These are phyloP conservation scores for Teunomyces atbi DNA, from an alignment of 805 yeast genomes.

Conservation along the genomic window DNA sequence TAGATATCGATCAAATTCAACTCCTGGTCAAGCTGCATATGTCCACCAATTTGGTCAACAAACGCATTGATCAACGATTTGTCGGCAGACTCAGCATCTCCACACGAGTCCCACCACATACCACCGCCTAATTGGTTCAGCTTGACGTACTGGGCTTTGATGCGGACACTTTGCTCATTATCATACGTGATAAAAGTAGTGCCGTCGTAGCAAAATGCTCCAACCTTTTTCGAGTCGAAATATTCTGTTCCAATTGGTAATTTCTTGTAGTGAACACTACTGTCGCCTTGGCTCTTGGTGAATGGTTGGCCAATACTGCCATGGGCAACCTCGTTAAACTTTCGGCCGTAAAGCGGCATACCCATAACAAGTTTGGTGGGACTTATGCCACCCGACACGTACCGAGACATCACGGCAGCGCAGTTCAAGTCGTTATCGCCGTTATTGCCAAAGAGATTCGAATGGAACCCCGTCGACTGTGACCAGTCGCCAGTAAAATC, in stretches of 20 bases:
- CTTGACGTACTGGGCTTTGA: constrained; percentile 60
- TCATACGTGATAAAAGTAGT: constrained; percentile 53
- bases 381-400: constrained; percentile 42
- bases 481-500: constrained; percentile 84
- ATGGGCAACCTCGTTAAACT: constrained; percentile 24
- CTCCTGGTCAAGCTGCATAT: constrained; percentile 14
- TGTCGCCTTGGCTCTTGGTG: constrained; percentile 14
- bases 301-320: constrained; percentile 46
- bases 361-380: constrained; percentile 67
- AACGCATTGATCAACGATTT: constrained; percentile 47
- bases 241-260: constrained; percentile 52
- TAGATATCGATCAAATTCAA: constrained; percentile 16
- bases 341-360: constrained; percentile 80
- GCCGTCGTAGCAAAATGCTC: constrained; percentile 32
- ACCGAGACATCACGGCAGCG: constrained; percentile 46
- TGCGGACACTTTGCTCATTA: constrained; percentile 47
- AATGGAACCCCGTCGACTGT: constrained; percentile 57
- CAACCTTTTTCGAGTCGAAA: constrained; percentile 50
- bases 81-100: constrained; percentile 46
- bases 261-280: constrained; percentile 52
- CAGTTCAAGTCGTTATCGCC: constrained; percentile 46
- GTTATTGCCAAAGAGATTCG: constrained; percentile 53
- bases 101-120: constrained; percentile 94
- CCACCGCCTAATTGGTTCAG: constrained; percentile 67
- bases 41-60: constrained; percentile 37